Conservation (phyloP, 169 alveolate genomes). For the Plasmodium coatneyi region DNA sequence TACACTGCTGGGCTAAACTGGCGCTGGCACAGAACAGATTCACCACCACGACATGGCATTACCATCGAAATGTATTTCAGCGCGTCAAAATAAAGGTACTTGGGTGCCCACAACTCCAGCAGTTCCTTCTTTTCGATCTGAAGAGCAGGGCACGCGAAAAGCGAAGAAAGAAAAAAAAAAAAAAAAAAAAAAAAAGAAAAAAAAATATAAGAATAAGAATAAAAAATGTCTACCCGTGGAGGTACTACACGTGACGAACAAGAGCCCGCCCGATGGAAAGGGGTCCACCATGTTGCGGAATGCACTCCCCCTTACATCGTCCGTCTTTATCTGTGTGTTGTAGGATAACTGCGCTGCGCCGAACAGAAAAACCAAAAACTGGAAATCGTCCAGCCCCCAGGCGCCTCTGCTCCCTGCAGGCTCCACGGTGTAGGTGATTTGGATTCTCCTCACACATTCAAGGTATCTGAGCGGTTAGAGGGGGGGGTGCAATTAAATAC, state of each 20-base stretch:
- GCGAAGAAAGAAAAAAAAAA: not conserved
- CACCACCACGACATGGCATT: not conserved
- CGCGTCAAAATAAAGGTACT: conserved; percentile 61
- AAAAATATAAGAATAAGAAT: not conserved
- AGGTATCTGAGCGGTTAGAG: conserved; percentile 89
- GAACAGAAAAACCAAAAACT: conserved; percentile 94
- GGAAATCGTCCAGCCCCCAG: conserved; percentile 99
- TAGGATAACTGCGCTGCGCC: conserved; percentile 96
- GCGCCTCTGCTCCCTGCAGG: conserved; percentile 99
- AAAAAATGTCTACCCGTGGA: not conserved
- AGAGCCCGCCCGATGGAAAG: conserved; percentile 12
- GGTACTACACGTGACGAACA: not conserved
- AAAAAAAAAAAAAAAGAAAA: not conserved
- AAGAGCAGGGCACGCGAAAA: not conserved
- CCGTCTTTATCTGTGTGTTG: conserved; percentile 76
- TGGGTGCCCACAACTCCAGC: conserved; percentile 63
- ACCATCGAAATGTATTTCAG: conserved; percentile 55
- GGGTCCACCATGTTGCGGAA: not conserved
- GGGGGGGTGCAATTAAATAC: not conserved
- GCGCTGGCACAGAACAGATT: not conserved
- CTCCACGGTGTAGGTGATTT: conserved; percentile 95
- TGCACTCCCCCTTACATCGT: conserved; percentile 47
- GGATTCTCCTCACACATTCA: conserved; percentile 93
- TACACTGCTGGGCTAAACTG: no score
- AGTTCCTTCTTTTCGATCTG: conserved; percentile 58